Conservation (phyloP, 1,284 basidiomycete genomes). For the Tylopilus sp. region DNA sequence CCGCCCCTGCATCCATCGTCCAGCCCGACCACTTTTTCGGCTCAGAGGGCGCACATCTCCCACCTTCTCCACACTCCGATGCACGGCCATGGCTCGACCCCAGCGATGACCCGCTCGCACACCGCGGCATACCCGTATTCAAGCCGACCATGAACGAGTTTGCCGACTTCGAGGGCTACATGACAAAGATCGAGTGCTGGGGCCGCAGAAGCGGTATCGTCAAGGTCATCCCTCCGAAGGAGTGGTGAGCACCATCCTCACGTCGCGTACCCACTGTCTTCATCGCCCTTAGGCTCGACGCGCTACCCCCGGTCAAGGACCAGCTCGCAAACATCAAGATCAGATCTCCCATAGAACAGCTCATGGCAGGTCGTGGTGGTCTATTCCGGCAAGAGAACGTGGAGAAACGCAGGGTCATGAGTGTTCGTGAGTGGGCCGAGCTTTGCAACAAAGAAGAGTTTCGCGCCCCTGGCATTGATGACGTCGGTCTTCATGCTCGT, state of each 20-base stretch:
- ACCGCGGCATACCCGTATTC: constrained; percentile 91
- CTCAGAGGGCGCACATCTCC: constrained; percentile 47
- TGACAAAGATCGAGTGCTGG: constrained; percentile 83
- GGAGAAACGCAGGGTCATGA: constrained; percentile 80
- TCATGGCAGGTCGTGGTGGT: constrained; percentile 82
- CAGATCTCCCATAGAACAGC: constrained; percentile 86
- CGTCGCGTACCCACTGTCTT: background rate
- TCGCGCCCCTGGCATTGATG: constrained; percentile 64
- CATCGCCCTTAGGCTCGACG: constrained; percentile 55
- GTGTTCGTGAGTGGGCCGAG: constrained; percentile 83
- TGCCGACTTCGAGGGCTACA: constrained; percentile 83
- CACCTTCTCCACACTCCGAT: constrained; percentile 55
- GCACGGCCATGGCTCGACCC: constrained; percentile 69
- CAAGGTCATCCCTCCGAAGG: constrained; percentile 89
- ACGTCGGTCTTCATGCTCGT: constrained; percentile 57
- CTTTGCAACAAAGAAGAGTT: constrained; percentile 71
- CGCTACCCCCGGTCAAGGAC: constrained; percentile 64
- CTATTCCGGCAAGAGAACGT: constrained; percentile 90
- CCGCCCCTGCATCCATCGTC: constrained; percentile 42
- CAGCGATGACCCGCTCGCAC: constrained; percentile 78
- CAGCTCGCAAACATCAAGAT: constrained; percentile 75
- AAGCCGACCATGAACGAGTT: constrained; percentile 88
- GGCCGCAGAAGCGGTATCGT: constrained; percentile 86
- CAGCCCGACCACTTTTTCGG: constrained; percentile 84
- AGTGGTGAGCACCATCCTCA: constrained; percentile 64